phyloP scores from a whole-genome alignment of 2,329 filamentous ascomycete species.

The Botryosphaeria dothidea region DNA sequence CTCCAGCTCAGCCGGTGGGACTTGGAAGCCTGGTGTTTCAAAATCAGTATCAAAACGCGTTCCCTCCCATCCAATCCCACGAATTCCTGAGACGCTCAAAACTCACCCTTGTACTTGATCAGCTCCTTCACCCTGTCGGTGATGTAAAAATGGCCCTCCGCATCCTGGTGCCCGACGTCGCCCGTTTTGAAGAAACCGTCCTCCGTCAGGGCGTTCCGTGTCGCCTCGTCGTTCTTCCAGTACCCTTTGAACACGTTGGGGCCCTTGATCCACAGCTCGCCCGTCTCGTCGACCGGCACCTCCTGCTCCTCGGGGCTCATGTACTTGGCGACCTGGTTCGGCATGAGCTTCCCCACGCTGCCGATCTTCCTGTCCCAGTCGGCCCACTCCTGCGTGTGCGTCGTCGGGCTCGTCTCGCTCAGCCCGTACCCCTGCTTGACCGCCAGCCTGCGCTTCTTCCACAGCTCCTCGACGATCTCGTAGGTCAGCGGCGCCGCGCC shows the following conservation, averaged over 20 bases:
- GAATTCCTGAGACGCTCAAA: background rate
- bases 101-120: slow-evolving; percentile 41
- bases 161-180: slow-evolving; percentile 78
- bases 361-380: slow-evolving; percentile 78
- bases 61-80: background rate
- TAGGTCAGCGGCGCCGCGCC: slow-evolving; percentile 82
- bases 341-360: slow-evolving; percentile 73
- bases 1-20: slow-evolving; percentile 51
- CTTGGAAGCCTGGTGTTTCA: slow-evolving; percentile 44
- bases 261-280: slow-evolving; percentile 68
- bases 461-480: slow-evolving; percentile 76
- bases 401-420: slow-evolving; percentile 80
- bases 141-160: slow-evolving; percentile 81
- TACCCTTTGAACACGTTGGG: slow-evolving; percentile 82
- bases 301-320: slow-evolving; percentile 64
- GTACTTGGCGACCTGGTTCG: slow-evolving; percentile 80
- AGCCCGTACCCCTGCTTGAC: slow-evolving; percentile 94
- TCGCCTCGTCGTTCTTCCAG: slow-evolving; percentile 70
- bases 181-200: slow-evolving; percentile 92
- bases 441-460: slow-evolving; percentile 71
- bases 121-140: slow-evolving; percentile 67
- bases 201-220: slow-evolving; percentile 67
- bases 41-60: background rate
- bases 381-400: slow-evolving; percentile 71
- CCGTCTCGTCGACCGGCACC: slow-evolving; percentile 60